These are phyloP conservation scores for Solanum lycopersicoides DNA, from an alignment of 257 asterid genomes.

Conservation along the genomic window DNA sequence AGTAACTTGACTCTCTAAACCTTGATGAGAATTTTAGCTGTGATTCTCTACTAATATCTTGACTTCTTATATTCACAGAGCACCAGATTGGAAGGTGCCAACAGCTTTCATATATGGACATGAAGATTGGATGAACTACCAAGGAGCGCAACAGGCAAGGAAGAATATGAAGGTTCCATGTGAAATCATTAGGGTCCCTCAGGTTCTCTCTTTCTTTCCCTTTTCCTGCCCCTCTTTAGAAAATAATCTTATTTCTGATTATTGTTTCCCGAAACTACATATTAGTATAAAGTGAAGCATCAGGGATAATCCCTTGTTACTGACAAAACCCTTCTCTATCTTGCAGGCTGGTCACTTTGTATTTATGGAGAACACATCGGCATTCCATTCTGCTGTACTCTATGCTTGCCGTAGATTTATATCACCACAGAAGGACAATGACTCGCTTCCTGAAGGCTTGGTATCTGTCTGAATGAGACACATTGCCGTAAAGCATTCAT, in stretches of 20 bases:
- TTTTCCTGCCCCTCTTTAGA: neutral
- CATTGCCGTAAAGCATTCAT: neutral
- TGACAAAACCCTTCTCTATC: neutral
- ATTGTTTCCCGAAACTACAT: neutral
- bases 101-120: conserved; percentile 71
- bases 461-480: conserved; percentile 24
- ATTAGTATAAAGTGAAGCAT: neutral
- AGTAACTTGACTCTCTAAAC: neutral
- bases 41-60: neutral
- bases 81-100: conserved; percentile 78
- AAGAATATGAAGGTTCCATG: conserved; percentile 67
- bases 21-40: neutral
- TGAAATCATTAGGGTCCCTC: conserved; percentile 70
- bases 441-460: conserved; percentile 51
- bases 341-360: conserved; percentile 75
- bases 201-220: conserved; percentile 26
- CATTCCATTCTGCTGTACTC: conserved; percentile 65
- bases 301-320: neutral
- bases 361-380: conserved; percentile 54
- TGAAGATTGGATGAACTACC: conserved; percentile 77
- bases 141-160: conserved; percentile 69
- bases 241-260: neutral
- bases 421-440: conserved; percentile 14
- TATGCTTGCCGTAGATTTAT: conserved; percentile 57
- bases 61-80: conserved; percentile 25